Base-by-base conservation (phyloP, 441 rosid genomes). In the Biscutella laevigata region DNA sequence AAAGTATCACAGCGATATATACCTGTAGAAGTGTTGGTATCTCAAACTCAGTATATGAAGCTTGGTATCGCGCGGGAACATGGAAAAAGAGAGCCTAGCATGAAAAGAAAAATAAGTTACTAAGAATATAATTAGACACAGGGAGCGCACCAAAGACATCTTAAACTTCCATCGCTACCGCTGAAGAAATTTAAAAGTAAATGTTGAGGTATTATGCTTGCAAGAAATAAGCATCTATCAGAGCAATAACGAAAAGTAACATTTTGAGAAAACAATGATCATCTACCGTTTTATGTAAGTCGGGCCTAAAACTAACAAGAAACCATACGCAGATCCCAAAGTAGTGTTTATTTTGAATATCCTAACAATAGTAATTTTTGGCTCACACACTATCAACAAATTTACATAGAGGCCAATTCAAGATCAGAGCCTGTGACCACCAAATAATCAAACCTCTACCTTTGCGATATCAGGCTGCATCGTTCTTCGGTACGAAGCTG, bases 381-480 rank as follows among this genome's bases (percentile, higher is more conserved):
- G 37, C 5, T 40, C 59, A 50, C 57, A 56, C 30, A 8, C 58
- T 21, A 50, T 6, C 37, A 50, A 43, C 21, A 36, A 49, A 16
- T 16, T 29, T 47, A 56, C 19, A 6, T 6, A 21, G 14, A 47
- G 52, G 48, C 19, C 30, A 37, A 51, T 58, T 44, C 33, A 44
- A 26, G 50, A 52, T 44, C 30, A 10, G 15, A 38, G 25, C 27
- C 25, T 56, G 17, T 2, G 15, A 15, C 17, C 46, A 58, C 53
- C 53, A 41, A 32, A 64, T 5, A 47, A 38, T 39, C 10, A 39
- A 52, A 38, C 7, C 5, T 63, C 52, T 61, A 86, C 99, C 95
- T 92, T 92, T 27, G 92, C 79, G 70, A 92, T 75, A 53, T 82
- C 85, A 19, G 97, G 95, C 61, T 92, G 86, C 99, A 92, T 88